These are phyloP conservation scores for Sclerotiophoma versabilis DNA, from an alignment of 2,329 filamentous ascomycete species.

Conservation along the genomic window DNA sequence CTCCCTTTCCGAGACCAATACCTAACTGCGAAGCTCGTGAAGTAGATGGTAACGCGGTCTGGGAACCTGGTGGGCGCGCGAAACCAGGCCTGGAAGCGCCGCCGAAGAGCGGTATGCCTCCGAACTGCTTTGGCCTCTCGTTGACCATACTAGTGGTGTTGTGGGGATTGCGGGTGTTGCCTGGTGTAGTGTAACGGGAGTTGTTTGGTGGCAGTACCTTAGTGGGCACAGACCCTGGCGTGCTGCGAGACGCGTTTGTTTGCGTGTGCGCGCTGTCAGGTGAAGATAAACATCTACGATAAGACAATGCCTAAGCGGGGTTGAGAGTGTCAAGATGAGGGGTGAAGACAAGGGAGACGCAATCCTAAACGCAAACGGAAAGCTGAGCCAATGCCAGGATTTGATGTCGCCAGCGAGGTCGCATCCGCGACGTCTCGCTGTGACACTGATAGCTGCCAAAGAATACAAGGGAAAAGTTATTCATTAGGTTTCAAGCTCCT, in stretches of 20 bases:
- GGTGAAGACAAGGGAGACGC: background rate
- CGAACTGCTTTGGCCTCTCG: slow-evolving; percentile 11
- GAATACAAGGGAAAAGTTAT: slow-evolving; percentile 14
- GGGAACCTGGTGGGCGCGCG: background rate
- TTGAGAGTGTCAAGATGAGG: background rate
- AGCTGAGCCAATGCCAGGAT: background rate
- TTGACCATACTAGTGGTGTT: slow-evolving; percentile 5
- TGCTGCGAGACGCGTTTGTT: slow-evolving; percentile 17
- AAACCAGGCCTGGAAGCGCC: slow-evolving; percentile 9
- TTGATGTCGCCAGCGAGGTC: background rate
- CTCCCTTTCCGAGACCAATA: slow-evolving; percentile 30
- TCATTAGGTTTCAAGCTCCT: slow-evolving; percentile 47
- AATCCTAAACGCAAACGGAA: background rate
- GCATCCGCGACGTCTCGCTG: slow-evolving; percentile 1
- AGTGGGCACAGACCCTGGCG: no score
- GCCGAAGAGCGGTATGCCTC: slow-evolving; percentile 18
- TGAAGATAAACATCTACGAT: slow-evolving; percentile 12
- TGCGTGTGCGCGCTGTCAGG: slow-evolving; percentile 18
- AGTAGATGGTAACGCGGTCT: background rate
- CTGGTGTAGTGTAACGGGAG: background rate
- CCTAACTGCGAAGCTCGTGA: slow-evolving; percentile 25
- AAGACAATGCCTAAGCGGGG: slow-evolving; percentile 5
- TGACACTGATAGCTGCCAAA: background rate
- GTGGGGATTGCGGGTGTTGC: slow-evolving; percentile 1
- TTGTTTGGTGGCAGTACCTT: background rate